Evolutionary conservation across 768 basidiomycete genomes (phyloP).

Genomic region (Panaeolus cyanescens): DNA sequence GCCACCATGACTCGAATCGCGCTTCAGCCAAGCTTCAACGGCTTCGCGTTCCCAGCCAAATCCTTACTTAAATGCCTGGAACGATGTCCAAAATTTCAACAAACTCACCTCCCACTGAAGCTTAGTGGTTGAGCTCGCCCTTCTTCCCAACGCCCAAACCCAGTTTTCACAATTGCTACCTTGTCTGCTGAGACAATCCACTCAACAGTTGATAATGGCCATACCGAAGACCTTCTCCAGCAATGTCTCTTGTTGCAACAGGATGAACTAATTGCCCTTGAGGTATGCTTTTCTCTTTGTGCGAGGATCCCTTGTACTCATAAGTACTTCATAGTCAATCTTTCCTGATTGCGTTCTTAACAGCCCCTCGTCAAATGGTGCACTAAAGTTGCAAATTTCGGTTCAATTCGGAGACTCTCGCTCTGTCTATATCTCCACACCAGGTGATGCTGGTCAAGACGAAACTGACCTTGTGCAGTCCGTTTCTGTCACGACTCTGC

Average conservation of each 20-base stretch:
- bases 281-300: background rate
- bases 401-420: background rate
- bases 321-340: background rate
- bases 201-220: background rate
- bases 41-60: background rate
- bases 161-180: background rate
- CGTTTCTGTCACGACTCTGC: constrained; percentile 49
- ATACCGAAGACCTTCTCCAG: background rate
- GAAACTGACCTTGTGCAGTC: constrained; percentile 8
- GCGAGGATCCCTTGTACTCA: background rate
- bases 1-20: background rate
- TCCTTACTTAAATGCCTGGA: background rate
- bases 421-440: background rate
- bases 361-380: background rate
- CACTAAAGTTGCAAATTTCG: background rate
- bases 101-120: background rate
- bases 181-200: background rate
- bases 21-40: too few species aligned
- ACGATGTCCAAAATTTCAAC: background rate
- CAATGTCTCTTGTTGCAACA: background rate
- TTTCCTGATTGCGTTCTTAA: background rate
- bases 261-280: background rate
- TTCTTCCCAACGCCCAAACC: background rate
- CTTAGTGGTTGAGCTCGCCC: background rate
- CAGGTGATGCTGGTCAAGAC: background rate